A percentile compares a stretch with the other conserved stretches of the same genome.
Evolutionary conservation across 129 eudicot species (phyloP).

Genomic region (Flaveria trinervia): DNA sequence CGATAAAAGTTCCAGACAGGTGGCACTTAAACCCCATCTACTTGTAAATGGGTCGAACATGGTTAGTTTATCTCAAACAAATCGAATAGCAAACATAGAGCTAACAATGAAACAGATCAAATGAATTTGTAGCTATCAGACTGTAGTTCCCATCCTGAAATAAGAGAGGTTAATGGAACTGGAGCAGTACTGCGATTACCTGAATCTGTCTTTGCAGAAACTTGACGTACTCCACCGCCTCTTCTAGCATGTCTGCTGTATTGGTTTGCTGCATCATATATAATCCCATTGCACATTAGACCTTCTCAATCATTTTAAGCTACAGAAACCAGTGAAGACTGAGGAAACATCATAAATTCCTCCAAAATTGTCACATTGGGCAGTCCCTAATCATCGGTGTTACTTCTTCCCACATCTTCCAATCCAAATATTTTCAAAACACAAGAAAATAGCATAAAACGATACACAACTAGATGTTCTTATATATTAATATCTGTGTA

Average conservation of each 20-base stretch:
- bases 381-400: background rate
- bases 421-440: background rate
- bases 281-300: constrained; percentile 23
- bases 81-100: background rate
- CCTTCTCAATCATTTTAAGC: constrained; percentile 2
- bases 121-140: background rate
- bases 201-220: constrained; percentile 77
- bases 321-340: constrained; percentile 1
- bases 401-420: background rate
- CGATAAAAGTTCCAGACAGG: background rate
- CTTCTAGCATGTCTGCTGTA: constrained; percentile 96
- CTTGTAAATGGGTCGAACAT: background rate
- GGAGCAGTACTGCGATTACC: constrained; percentile 38
- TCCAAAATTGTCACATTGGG: background rate
- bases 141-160: background rate
- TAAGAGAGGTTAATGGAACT: background rate
- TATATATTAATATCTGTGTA: background rate
- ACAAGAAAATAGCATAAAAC: background rate
- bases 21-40: background rate
- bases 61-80: background rate
- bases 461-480: background rate
- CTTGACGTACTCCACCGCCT: constrained; percentile 94
- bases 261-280: constrained; percentile 79
- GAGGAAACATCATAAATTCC: background rate
- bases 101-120: background rate